These are phyloP conservation scores for Fusarium goolgardi DNA, from an alignment of 2,329 filamentous ascomycete species.

Conservation along the genomic window DNA sequence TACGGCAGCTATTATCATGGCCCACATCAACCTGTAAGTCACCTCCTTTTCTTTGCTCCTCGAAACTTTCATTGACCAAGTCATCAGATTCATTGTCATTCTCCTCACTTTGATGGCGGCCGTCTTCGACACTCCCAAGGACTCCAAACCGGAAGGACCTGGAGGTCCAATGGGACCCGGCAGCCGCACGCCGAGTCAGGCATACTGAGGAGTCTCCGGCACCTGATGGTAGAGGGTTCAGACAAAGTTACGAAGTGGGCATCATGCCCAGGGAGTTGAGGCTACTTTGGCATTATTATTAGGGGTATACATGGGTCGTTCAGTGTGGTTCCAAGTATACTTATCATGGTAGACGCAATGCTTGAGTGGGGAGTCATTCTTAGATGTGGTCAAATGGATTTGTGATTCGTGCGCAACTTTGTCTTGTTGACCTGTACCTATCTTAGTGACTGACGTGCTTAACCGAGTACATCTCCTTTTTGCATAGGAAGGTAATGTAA, in stretches of 20 bases:
- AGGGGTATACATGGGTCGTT: not conserved
- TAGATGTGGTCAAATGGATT: not conserved
- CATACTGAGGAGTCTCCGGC: not conserved
- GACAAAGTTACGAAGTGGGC: not conserved
- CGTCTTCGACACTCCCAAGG: constrained; percentile 28
- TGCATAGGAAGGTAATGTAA: not conserved
- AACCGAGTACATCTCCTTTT: no score
- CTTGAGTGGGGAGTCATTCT: constrained; percentile 55
- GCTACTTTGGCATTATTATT: not conserved
- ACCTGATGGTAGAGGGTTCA: no score
- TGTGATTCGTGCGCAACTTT: not conserved
- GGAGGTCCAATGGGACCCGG: not conserved
- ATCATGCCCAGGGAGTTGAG: not conserved
- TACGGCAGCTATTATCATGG: constrained; percentile 25
- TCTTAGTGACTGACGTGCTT: no score
- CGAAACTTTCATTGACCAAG: constrained; percentile 21
- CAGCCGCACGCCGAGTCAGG: constrained; percentile 1
- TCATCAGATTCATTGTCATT: constrained; percentile 37
- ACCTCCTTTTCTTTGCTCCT: not conserved
- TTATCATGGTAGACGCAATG: constrained; percentile 43
- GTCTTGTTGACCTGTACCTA: no score
- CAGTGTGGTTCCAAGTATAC: not conserved
- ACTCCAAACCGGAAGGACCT: not conserved
- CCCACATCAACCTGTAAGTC: constrained; percentile 46
- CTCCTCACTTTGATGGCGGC: constrained; percentile 36